A percentile compares a stretch with the other conserved stretches of the same genome.
Conservation (phyloP, 305 asterid species). For the Fraxinus sp. region DNA sequence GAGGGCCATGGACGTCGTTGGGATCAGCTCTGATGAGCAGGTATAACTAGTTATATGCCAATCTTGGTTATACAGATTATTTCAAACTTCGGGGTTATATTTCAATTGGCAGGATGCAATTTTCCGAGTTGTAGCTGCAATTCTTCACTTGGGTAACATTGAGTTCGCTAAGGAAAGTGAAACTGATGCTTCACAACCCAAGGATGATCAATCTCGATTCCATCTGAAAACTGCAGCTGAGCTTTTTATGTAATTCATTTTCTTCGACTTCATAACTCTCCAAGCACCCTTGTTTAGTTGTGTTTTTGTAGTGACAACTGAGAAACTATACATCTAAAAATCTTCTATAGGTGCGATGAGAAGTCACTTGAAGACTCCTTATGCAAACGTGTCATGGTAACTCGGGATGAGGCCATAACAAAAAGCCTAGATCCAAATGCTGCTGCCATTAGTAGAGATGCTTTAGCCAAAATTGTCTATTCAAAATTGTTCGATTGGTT, state of each 20-base stretch:
- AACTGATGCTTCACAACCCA: slow-evolving; percentile 55
- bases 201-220: slow-evolving; percentile 64
- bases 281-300: not conserved
- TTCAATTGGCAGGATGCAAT: slow-evolving; percentile 66
- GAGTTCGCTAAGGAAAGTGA: slow-evolving; percentile 70
- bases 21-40: slow-evolving; percentile 79
- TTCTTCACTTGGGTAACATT: slow-evolving; percentile 82
- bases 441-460: slow-evolving; percentile 75
- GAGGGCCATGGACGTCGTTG: slow-evolving; percentile 89
- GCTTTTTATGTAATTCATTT: slow-evolving; percentile 51
- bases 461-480: slow-evolving; percentile 77
- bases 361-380: slow-evolving; percentile 73
- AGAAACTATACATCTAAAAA: slow-evolving; percentile 30
- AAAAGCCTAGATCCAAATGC: slow-evolving; percentile 67
- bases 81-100: slow-evolving; percentile 22
- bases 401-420: slow-evolving; percentile 85
- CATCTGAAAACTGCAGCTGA: slow-evolving; percentile 70
- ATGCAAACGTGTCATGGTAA: slow-evolving; percentile 77
- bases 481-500: slow-evolving; percentile 90
- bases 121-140: slow-evolving; percentile 78
- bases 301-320: slow-evolving; percentile 9
- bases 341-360: slow-evolving; percentile 61
- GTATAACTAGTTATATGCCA: slow-evolving; percentile 33
- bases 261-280: slow-evolving; percentile 14
- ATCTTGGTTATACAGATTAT: slow-evolving; percentile 11